Evolutionary conservation across 257 asterid genomes (phyloP).

Genomic region (Solanum piurae): DNA sequence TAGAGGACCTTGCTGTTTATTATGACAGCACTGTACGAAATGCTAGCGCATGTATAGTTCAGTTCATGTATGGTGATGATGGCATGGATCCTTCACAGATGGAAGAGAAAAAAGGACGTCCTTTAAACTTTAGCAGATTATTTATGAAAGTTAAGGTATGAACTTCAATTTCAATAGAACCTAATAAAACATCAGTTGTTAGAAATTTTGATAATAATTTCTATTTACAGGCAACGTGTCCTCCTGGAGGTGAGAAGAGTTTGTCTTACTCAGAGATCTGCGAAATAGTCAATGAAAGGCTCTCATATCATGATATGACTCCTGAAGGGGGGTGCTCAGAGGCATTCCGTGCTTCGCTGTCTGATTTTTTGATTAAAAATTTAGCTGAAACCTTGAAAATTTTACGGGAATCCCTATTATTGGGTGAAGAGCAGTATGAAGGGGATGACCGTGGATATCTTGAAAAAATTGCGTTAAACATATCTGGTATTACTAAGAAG

Average conservation of each 20-base stretch:
- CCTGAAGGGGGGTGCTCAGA: constrained; percentile 39
- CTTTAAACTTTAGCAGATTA: constrained; percentile 76
- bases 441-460: constrained; percentile 25
- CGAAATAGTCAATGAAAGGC: constrained; percentile 30
- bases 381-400: constrained; percentile 15
- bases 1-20: constrained; percentile 74
- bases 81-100: constrained; percentile 97
- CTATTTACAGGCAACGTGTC: constrained; percentile 79
- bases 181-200: background rate
- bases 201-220: background rate
- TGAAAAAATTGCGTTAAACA: constrained; percentile 40
- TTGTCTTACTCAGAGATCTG: constrained; percentile 36
- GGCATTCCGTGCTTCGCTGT: constrained; percentile 51
- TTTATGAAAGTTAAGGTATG: constrained; percentile 83
- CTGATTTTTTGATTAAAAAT: constrained; percentile 35
- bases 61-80: constrained; percentile 85
- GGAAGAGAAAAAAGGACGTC: constrained; percentile 87
- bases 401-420: constrained; percentile 24
- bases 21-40: constrained; percentile 88
- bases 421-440: constrained; percentile 22
- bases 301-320: constrained; percentile 27
- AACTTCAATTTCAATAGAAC: background rate
- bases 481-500: constrained; percentile 60
- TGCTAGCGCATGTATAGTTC: constrained; percentile 77
- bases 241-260: constrained; percentile 50